These are phyloP conservation scores for Periconia sp. DNA, from an alignment of 2,329 filamentous ascomycete genomes.

Conservation along the genomic window DNA sequence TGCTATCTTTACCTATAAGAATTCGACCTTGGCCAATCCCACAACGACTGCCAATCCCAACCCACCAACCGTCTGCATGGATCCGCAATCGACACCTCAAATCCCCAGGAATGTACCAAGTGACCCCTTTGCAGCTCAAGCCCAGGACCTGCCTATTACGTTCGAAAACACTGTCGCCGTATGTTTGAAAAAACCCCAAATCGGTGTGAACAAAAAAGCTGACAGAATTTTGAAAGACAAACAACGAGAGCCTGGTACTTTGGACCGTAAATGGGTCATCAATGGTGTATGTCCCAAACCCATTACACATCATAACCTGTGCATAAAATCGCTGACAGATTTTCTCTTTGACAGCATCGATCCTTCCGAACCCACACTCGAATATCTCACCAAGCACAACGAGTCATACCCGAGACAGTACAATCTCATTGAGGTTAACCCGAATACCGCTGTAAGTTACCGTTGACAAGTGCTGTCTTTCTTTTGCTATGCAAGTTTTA, in stretches of 20 bases:
- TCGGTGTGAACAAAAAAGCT: not conserved
- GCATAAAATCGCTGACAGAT: not conserved
- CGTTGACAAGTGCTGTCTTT: not conserved
- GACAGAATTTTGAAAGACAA: not conserved
- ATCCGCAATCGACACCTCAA: slow-evolving; percentile 38
- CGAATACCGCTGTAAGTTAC: slow-evolving; percentile 19
- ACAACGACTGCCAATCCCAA: slow-evolving; percentile 25
- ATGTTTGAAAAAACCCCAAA: slow-evolving; percentile 17
- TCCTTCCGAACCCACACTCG: slow-evolving; percentile 52
- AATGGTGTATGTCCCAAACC: slow-evolving; percentile 26
- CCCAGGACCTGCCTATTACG: slow-evolving; percentile 19
- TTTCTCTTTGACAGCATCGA: slow-evolving; percentile 38
- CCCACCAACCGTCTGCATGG: slow-evolving; percentile 35
- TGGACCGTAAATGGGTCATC: slow-evolving; percentile 49
- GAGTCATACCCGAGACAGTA: slow-evolving; percentile 42
- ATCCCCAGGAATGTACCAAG: slow-evolving; percentile 39
- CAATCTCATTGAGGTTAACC: slow-evolving; percentile 47
- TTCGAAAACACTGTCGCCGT: slow-evolving; percentile 29
- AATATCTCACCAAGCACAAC: slow-evolving; percentile 47
- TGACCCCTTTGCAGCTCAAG: slow-evolving; percentile 24
- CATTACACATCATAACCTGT: not conserved
- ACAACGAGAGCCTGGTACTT: slow-evolving; percentile 28
- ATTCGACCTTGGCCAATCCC: slow-evolving; percentile 38
- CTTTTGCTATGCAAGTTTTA: not conserved
- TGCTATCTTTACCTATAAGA: slow-evolving; percentile 44